Evolutionary conservation across 164 flowering plant species (phyloP), one percentile per base, ranked within the genome.

Genomic region (Macadamia tetraphylla): DNA sequence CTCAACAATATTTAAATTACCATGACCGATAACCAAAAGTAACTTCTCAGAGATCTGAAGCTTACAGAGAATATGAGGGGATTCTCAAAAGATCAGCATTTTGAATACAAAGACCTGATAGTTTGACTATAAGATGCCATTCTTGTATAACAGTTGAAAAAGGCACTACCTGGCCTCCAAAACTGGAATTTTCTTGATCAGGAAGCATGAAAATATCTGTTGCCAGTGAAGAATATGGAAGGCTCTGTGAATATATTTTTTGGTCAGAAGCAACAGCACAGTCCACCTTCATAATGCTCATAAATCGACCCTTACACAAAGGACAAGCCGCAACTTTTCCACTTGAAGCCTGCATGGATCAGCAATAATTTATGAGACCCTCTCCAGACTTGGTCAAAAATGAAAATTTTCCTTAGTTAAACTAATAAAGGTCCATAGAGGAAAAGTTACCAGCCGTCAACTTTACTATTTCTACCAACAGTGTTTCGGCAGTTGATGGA

Each of bases 171-270:
- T 80, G 79, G 64, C 70, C 64, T 42, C 73, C 71, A 69, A 58
- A 56, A 48, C 30, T 23, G 1, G 70, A 46, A 52, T 61, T 32
- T 62, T 77, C 84, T 64, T 62, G 70, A 69, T 77, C 83, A 58
- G 80, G 72, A 69, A 83, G 78, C 63, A 91, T 18, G 60, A 75
- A 74, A 9, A 85, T 49, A 71, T 89, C 81, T 55, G 35, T 67
- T 56, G 62, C 63, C 43, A 83, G 71, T 51, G 74, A 56, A 65
- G 77, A 79, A 62, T 62, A 61, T 40, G 97, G 96, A 76, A 91
- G 71, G n/a, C 94, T 84, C 65, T 92, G 98, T 0, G 97, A 90
- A 74, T 87, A 95, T 70, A 95, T 84, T 70, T 92, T 95, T 70
- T 95, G 97, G 79, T 89, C 97, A 60, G 78, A 74, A 52, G 79